These are phyloP conservation scores for Neurospora intermedia DNA, from an alignment of 495 filamentous ascomycete genomes.

Conservation along the genomic window DNA sequence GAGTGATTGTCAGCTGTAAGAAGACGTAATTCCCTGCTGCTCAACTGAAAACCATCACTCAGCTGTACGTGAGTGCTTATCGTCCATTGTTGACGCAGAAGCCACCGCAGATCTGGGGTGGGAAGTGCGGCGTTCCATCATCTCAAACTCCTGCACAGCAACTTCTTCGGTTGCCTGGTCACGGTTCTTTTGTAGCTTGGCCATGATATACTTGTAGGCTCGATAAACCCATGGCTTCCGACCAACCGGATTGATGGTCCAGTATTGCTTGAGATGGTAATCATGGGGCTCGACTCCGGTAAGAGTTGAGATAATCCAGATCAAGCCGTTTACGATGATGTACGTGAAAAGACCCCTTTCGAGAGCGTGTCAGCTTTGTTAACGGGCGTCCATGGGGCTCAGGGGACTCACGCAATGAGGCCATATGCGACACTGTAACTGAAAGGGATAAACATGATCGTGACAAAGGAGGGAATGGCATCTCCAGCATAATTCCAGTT, in stretches of 20 bases:
- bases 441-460: constrained; percentile 70
- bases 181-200: not conserved
- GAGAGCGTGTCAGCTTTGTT: constrained; percentile 7
- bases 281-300: constrained; percentile 56
- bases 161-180: not conserved
- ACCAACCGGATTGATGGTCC: constrained; percentile 48
- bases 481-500: constrained; percentile 53
- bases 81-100: not conserved
- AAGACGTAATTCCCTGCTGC: not conserved
- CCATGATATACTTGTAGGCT: constrained; percentile 1
- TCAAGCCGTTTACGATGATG: constrained; percentile 51
- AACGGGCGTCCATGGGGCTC: not conserved
- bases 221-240: constrained; percentile 25
- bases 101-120: not conserved
- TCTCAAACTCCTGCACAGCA: not conserved
- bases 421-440: constrained; percentile 75
- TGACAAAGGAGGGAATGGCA: constrained; percentile 70
- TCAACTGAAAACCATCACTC: not conserved
- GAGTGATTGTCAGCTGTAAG: not conserved
- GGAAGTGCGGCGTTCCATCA: not conserved
- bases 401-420: constrained; percentile 49
- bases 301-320: constrained; percentile 43
- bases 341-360: constrained; percentile 62
- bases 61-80: not conserved
- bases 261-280: constrained; percentile 63